A percentile compares a stretch with the other conserved stretches of the same genome.
Evolutionary conservation across 108 stramenopile species (phyloP).

Genomic region (Fragilaria radians): DNA sequence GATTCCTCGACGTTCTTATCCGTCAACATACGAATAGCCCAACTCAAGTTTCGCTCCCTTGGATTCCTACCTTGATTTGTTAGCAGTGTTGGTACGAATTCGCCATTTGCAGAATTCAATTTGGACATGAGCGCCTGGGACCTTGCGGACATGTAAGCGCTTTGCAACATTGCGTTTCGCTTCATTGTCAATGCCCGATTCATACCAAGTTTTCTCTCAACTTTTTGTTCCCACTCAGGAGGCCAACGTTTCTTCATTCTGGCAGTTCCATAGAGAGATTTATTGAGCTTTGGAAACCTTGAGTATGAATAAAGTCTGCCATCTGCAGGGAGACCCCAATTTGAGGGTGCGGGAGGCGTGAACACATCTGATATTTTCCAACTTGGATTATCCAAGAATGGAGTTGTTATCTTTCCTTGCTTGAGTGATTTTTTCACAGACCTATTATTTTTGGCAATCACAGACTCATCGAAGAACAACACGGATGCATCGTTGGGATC

Average conservation of each 20-base stretch:
- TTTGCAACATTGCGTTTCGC: constrained; percentile 15
- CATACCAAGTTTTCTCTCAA: neutral
- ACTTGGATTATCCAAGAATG: constrained; percentile 60
- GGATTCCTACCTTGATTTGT: constrained; percentile 9
- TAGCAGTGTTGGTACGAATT: constrained; percentile 9
- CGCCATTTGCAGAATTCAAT: neutral
- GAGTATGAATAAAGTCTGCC: constrained; percentile 29
- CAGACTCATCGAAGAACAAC: constrained; percentile 84
- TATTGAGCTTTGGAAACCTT: constrained; percentile 35
- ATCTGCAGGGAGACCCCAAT: constrained; percentile 40
- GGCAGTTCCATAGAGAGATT: constrained; percentile 24
- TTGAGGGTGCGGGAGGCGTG: constrained; percentile 46
- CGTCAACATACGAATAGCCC: neutral
- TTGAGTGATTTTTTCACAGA: constrained; percentile 32
- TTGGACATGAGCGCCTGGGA: neutral
- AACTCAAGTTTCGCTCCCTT: constrained; percentile 26
- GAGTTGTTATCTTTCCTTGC: constrained; percentile 58
- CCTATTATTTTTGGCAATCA: constrained; percentile 78
- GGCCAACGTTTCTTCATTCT: constrained; percentile 15
- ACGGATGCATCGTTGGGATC: constrained; percentile 62
- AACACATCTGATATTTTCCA: constrained; percentile 29
- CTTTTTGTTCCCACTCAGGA: constrained; percentile 3
- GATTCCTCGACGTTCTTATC: neutral
- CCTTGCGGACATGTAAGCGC: constrained; percentile 4
- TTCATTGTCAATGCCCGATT: neutral